Evolutionary conservation across 2,329 filamentous ascomycete species (phyloP).

Genomic region (Sporothrix luriei): DNA sequence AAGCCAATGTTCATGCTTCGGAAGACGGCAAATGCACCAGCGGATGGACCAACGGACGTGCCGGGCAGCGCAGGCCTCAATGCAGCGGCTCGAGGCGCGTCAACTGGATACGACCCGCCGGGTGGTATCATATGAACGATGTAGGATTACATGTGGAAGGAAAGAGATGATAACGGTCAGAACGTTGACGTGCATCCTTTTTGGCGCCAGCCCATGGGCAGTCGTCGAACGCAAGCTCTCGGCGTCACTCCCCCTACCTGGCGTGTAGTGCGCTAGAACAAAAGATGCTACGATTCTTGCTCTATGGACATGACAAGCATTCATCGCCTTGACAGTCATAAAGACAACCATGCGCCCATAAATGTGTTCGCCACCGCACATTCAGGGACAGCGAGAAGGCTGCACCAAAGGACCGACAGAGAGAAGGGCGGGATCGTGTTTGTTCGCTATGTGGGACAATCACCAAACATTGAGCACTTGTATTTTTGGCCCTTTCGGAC

Average conservation of each 20-base stretch:
- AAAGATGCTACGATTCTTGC: not conserved
- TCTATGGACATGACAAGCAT: not conserved
- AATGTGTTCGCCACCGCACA: not conserved
- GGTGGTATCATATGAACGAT: constrained; percentile 58
- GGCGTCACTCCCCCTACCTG: too few species aligned
- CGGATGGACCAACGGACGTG: constrained; percentile 49
- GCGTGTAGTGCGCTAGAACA: not conserved
- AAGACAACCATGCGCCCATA: not conserved
- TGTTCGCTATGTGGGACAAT: not conserved
- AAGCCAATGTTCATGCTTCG: constrained; percentile 99
- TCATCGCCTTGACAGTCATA: not conserved
- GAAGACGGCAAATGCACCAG: constrained; percentile 60
- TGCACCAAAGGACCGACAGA: not conserved
- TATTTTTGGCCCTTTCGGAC: not conserved
- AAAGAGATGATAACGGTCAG: not conserved
- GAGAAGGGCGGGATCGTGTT: not conserved
- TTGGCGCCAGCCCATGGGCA: not conserved
- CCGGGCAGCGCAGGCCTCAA: constrained; percentile 59
- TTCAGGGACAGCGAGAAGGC: not conserved
- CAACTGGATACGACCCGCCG: constrained; percentile 58
- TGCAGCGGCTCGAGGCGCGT: constrained; percentile 49
- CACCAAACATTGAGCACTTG: constrained; percentile 17
- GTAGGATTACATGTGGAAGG: not conserved
- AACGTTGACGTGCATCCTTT: not conserved
- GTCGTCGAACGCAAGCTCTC: not conserved